Conservation (phyloP, 2,329 filamentous ascomycete genomes). For the Botryotinia calthae region DNA sequence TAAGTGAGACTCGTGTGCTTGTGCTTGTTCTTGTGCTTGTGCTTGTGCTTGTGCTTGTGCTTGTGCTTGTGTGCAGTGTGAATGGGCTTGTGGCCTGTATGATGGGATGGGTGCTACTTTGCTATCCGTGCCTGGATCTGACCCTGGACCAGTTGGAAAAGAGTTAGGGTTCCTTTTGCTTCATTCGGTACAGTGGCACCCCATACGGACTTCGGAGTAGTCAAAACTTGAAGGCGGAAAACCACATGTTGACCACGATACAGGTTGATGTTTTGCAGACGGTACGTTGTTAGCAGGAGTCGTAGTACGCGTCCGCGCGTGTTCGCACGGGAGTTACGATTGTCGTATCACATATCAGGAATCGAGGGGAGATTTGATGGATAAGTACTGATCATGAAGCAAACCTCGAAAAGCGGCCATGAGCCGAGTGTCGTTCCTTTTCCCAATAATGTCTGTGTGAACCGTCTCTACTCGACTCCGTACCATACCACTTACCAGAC, state of each 20-base stretch:
- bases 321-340: constrained; percentile 8
- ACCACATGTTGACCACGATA: constrained; percentile 15
- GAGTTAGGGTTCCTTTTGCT: neutral
- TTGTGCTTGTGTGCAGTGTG: neutral
- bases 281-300: neutral
- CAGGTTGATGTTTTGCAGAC: neutral
- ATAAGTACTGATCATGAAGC: neutral
- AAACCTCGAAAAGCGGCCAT: neutral
- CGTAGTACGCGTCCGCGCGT: neutral
- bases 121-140: neutral
- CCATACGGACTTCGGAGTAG: neutral
- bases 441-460: neutral
- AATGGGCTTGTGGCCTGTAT: neutral
- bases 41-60: too few species aligned
- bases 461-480: neutral
- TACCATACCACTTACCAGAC: neutral
- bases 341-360: constrained; percentile 4
- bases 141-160: neutral
- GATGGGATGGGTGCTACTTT: neutral
- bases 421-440: neutral
- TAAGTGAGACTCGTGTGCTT: neutral
- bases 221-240: constrained; percentile 9
- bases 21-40: too few species aligned
- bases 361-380: constrained; percentile 10
- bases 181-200: neutral